Evolutionary conservation across 345 rosid species (phyloP), one percentile per base, ranked within the genome.

Genomic region (Lepidium sativum): DNA sequence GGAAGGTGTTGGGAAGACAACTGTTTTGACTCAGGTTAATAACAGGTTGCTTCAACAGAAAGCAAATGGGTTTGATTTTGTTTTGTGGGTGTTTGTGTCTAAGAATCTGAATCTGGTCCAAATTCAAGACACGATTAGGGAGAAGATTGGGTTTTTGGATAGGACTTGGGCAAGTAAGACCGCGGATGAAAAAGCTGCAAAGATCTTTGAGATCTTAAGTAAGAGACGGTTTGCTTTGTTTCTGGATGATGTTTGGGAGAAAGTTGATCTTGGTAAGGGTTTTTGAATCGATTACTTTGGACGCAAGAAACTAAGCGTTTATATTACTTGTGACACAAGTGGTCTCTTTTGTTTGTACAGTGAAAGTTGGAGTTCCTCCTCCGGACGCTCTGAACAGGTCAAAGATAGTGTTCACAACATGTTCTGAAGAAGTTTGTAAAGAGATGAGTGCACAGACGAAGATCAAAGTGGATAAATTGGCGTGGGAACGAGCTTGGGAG

Each of bases 1-100:
- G 40, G 78, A 65, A 44, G 75, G 79, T 8, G 81, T 67, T 44
- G 81, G 81, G 5, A 79, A 79, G 72, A 79, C 79, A 1, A 79
- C 82, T 16, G 77, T 75, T 33, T 60, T 79, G 39, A 79, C 75
- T 32, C 75, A 72, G 29, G 76, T 79, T 56, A 72, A 72, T 34
- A 75, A 79, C 40, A 72, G 70, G 68, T 69, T 75, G 56, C 57
- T 54, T 47, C 69, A 40, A 29, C 69, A 40, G 35, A 54, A 66
- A 2, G n/a, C 63, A 0, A 58, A 65, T 65, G 75, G 65, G 15
- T 75, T 75, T 69, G 73, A 75, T 17, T 53, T 60, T 12, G 78
- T 75, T 35, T 65, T 79, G 58, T 78, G 78, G 73, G 67, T 70
- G 17, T 60, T 61, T 54, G 76, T 78, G 58, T 78, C 78, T 17